Base-by-base conservation (phyloP, 768 basidiomycete species). In the Vararia minispora region DNA sequence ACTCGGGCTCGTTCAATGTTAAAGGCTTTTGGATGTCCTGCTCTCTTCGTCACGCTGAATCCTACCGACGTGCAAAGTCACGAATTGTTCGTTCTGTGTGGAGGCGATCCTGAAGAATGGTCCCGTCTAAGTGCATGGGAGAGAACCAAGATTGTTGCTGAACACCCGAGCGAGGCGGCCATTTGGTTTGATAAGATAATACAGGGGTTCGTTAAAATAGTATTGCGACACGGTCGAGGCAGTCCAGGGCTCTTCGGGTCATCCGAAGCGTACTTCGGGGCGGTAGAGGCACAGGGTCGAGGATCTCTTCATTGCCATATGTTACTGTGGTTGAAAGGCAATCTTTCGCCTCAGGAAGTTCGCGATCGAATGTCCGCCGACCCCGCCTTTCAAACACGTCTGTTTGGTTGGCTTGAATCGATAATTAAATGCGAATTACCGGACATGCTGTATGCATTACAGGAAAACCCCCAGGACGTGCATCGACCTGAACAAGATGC, bases 31-130 rank as follows among this genome's bases (percentile, higher is more conserved):
- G 35, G 35, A 6, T 37, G 35, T 20, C 35, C 35, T 1, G 35
- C 35, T 16, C 18, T 37, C 1, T 37, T 37, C 13, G 23, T 37
- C 1, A 37, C 35, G 5, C 17, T 37, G 24, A 69, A 69, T 51
- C 68, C 68, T 17, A 57, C 59, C n/a, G 65, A 66, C 39, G 47
- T 64, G 0, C 56, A 64, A 25, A 65, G 62, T 47, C 66, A 65
- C 1, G 2, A 71, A 3, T 55, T 72, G 1, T 57, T 58, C 24
- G 57, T 69, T 35, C 33, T 69, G 0, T 52, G 54, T 1, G 65
- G 68, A 0, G 21, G 18, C 2, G 56, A 66, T 0, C 59, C 64
- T 6, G 53, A 66, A 39, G 32, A 66, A 7, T 60, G 66, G 27
- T 38, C 55, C 8, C 26, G 63, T 0, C 8, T 53, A 0, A 37